Conservation (phyloP, 1,284 basidiomycete species). For the Xanthoconium separans region DNA sequence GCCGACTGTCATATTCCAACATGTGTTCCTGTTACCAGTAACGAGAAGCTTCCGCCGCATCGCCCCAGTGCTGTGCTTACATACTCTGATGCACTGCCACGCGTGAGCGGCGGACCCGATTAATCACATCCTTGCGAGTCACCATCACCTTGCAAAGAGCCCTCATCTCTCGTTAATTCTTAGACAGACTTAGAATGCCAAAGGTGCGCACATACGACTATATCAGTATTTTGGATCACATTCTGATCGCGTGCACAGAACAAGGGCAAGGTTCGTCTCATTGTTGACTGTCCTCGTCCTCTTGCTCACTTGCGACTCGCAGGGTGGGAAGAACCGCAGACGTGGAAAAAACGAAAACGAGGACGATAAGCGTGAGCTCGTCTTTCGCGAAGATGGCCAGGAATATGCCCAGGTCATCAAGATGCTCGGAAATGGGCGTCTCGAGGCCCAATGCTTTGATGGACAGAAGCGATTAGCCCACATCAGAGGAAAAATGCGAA, state of each 20-base stretch:
- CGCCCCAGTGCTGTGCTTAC: no score
- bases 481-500: slow-evolving; percentile 99
- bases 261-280: slow-evolving; percentile 70
- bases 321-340: slow-evolving; percentile 99
- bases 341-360: slow-evolving; percentile 99
- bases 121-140: background rate
- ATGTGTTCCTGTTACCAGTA: no score
- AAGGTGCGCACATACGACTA: slow-evolving; percentile 16
- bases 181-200: slow-evolving; percentile 16
- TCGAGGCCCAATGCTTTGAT: slow-evolving; percentile 98
- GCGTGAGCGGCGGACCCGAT: background rate
- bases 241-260: slow-evolving; percentile 47
- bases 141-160: background rate
- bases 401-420: slow-evolving; percentile 98
- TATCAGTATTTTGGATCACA: background rate
- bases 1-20: no score
- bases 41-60: no score
- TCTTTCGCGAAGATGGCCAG: slow-evolving; percentile 99
- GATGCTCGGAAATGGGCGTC: slow-evolving; percentile 98
- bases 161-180: background rate
- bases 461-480: slow-evolving; percentile 98
- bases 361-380: slow-evolving; percentile 96
- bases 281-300: background rate
- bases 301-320: slow-evolving; percentile 12
- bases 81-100: background rate